Evolutionary conservation across 495 filamentous ascomycete species (phyloP).

Genomic region (Sphaerosporella brunnea): DNA sequence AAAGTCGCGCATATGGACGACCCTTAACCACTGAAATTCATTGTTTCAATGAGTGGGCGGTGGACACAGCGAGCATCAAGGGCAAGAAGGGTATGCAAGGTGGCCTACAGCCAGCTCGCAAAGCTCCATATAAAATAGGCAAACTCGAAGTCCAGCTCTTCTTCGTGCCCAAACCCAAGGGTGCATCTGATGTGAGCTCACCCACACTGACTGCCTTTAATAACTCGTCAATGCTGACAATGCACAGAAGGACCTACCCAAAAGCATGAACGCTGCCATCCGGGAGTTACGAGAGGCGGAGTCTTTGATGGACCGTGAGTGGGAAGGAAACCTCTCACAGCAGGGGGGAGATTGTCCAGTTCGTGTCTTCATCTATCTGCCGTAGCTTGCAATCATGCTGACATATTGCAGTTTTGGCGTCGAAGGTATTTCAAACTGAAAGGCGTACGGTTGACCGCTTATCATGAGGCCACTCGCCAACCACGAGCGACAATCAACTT

Average conservation of each 20-base stretch:
- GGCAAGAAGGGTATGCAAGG: constrained; percentile 59
- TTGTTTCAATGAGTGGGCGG: constrained; percentile 96
- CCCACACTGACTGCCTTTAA: background rate
- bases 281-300: constrained; percentile 82
- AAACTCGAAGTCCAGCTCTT: constrained; percentile 84
- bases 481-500: constrained; percentile 93
- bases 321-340: constrained; percentile 81
- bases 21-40: constrained; percentile 73
- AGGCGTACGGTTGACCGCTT: constrained; percentile 80
- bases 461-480: constrained; percentile 86
- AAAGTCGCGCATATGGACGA: constrained; percentile 65
- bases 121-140: constrained; percentile 83
- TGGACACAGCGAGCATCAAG: constrained; percentile 68
- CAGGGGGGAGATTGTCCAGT: constrained; percentile 96
- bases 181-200: constrained; percentile 48
- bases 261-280: constrained; percentile 91
- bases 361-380: constrained; percentile 33
- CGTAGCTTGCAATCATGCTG: constrained; percentile 25
- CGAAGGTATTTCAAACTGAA: constrained; percentile 91
- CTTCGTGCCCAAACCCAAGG: constrained; percentile 83
- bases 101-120: constrained; percentile 39
- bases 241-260: constrained; percentile 68
- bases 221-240: constrained; percentile 11
- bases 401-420: constrained; percentile 61
- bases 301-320: constrained; percentile 48